Conservation (phyloP, 257 asterid species). For the Ilex asprella region DNA sequence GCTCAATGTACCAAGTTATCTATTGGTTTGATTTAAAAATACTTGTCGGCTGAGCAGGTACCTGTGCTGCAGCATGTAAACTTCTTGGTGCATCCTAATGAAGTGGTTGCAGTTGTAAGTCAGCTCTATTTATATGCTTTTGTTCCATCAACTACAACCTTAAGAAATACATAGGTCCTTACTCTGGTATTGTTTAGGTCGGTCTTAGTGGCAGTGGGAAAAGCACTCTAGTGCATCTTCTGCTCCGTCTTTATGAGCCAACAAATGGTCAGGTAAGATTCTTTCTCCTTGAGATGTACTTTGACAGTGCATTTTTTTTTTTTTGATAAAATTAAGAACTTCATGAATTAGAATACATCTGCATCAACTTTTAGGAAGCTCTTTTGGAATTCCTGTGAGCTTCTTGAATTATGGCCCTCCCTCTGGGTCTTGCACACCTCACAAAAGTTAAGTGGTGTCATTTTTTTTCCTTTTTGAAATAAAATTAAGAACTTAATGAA, state of each 20-base stretch:
- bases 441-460: no score
- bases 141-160: neutral
- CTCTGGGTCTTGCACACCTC: no score
- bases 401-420: no score
- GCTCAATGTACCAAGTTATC: neutral
- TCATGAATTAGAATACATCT: no score
- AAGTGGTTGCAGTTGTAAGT: conserved; percentile 93
- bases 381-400: no score
- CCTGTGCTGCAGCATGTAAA: conserved; percentile 57
- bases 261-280: conserved; percentile 74
- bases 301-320: no score
- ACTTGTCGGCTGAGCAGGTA: conserved; percentile 42
- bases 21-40: no score
- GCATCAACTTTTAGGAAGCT: no score
- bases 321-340: no score
- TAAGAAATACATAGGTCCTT: conserved; percentile 7
- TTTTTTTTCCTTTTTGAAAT: no score
- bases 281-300: neutral
- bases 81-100: conserved; percentile 72
- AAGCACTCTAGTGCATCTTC: conserved; percentile 86
- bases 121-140: neutral
- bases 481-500: no score
- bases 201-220: conserved; percentile 99
- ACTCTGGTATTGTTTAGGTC: conserved; percentile 39
- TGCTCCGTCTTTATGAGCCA: conserved; percentile 94